Evolutionary conservation across 176 grass and related monocot genomes (phyloP), one percentile per base, ranked within the genome.

Genomic region (Oryza brachyantha): DNA sequence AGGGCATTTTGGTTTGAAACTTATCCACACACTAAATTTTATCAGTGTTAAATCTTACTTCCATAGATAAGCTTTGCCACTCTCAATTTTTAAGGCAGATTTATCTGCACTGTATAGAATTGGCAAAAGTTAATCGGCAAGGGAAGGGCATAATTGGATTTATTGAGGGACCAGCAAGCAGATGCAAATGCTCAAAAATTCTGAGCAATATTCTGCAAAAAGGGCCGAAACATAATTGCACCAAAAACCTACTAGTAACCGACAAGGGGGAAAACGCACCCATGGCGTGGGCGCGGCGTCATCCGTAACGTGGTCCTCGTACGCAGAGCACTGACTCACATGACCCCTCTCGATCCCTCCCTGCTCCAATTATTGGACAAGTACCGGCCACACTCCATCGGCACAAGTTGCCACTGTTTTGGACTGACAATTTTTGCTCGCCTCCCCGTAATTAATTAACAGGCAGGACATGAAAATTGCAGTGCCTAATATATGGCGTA

Each of bases 161-260:
- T 29, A 12, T 39, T 29, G n/a, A 45, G 43, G 64, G 64, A 39
- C 77, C 63, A 79, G 29, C 16, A 8, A 12, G 31, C 32, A 50
- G 19, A 50, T 50, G 13, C 0, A 57, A n/a, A n/a, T n/a, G 50
- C 22, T 55, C 21, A 55, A 55, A 55, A 55, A 22, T 13, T 66
- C 12, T 24, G 29, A 10, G 29, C n/a, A 13, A 5, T 35, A 48
- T 61, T 13, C 12, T 6, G 7, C 29, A 24, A 8, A 29, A 24
- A 0, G n/a, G n/a, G 17, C 29, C 9, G 25, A 2, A 17, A 43
- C 6, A 10, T 82, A 22, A 86, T 68, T 1, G 50, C 52, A 81
- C 38, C 62, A 62, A 68, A 68, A 79, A 86, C 71, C 70, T 85
- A 43, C 43, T 76, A 76, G n/a, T n/a, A n/a, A n/a, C 31, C 29